Evolutionary conservation across 1,284 basidiomycete species (phyloP).

Genomic region (Microbotryum intermedium): DNA sequence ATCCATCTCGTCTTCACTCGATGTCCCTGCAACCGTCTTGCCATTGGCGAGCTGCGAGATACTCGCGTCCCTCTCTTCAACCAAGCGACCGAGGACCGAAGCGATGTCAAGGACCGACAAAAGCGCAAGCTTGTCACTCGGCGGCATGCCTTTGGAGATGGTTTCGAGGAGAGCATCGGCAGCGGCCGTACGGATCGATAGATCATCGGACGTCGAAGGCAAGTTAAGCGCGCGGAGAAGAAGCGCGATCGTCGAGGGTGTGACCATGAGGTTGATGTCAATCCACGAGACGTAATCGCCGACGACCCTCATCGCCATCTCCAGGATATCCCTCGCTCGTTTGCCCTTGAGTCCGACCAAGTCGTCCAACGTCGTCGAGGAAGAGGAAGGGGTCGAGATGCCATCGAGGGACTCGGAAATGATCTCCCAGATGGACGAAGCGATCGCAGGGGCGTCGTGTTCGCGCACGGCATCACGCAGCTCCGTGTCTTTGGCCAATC

Average conservation of each 20-base stretch:
- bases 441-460: slow-evolving; percentile 71
- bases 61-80: slow-evolving; percentile 45
- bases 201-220: slow-evolving; percentile 42
- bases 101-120: slow-evolving; percentile 80
- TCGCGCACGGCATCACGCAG: slow-evolving; percentile 84
- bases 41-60: slow-evolving; percentile 43
- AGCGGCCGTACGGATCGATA: slow-evolving; percentile 74
- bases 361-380: not conserved
- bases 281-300: slow-evolving; percentile 97
- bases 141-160: slow-evolving; percentile 85
- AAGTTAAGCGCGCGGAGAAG: slow-evolving; percentile 82
- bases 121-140: slow-evolving; percentile 80
- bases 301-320: slow-evolving; percentile 81
- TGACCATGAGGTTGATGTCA: slow-evolving; percentile 92
- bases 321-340: slow-evolving; percentile 67
- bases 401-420: slow-evolving; percentile 63
- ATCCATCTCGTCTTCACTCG: slow-evolving; percentile 49
- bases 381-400: slow-evolving; percentile 8
- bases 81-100: slow-evolving; percentile 60
- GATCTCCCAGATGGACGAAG: slow-evolving; percentile 76
- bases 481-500: slow-evolving; percentile 68
- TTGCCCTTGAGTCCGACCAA: slow-evolving; percentile 41
- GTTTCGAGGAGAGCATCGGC: slow-evolving; percentile 72
- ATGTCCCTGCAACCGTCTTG: slow-evolving; percentile 57
- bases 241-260: slow-evolving; percentile 75